Evolutionary conservation across 306 rosid species (phyloP), one percentile per base, ranked within the genome.

Genomic region (Corylus avellana): DNA sequence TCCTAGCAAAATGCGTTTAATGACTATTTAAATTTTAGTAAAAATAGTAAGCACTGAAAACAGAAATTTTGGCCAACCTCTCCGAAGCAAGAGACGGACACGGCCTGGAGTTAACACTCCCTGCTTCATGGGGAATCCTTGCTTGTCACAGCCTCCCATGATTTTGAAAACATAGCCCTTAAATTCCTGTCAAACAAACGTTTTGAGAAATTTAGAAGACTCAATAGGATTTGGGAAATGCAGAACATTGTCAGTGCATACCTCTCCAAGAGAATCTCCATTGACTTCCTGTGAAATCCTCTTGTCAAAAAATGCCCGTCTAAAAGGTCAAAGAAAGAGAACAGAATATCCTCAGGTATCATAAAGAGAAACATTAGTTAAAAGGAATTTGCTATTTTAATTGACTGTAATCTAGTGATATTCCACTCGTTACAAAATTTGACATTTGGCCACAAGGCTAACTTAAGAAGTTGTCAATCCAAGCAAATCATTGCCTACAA

Each of bases 221-320:
- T 27, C 12, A 2, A 1, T 8, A 39, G 10, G 0, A 29, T 58
- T 18, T 14, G 4, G 0, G 7, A 64, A 51, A 8, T 4, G 18
- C 11, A 35, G n/a, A 58, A 51, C 39, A 4, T 0, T 9, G 1
- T 47, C 42, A 14, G 16, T 7, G 1, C 8, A 14, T 82, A 88
- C 92, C 85, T 86, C 92, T 54, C 92, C 92, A 3, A 88, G 90
- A 35, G 92, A 83, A 78, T 88, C 92, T 42, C 90, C 92, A 18
- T 82, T 88, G 76, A 88, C 92, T 53, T 88, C 92, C 84, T 88
- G 92, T 1, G 92, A 88, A 83, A 88, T 86, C 72, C 92, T 79
- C 78, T 88, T 88, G 88, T 88, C 92, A 61, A 79, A 88, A 47
- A 88, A 88, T 29, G 92, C 90, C 1, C 92, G 89, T 50, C 92